These are phyloP conservation scores for Wallacemonas sp. DNA, from an alignment of 208 protist species.

Conservation along the genomic window DNA sequence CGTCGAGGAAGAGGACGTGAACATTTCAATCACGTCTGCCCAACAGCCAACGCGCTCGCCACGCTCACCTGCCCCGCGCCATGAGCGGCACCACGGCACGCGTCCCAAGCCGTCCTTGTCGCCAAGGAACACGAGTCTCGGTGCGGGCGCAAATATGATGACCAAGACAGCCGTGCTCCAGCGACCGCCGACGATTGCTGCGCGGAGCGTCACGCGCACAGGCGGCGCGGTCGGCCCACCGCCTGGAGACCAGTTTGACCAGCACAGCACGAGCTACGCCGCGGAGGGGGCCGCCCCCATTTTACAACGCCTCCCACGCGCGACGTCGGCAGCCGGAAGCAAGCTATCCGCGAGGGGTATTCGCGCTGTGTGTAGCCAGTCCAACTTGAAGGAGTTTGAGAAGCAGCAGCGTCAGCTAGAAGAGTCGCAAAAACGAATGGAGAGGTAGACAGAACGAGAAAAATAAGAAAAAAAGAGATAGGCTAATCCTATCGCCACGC, in stretches of 20 bases:
- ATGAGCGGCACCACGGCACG: too few species aligned
- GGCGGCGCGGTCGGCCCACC: not conserved
- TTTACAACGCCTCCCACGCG: not conserved
- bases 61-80: too few species aligned
- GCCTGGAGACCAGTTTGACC: not conserved
- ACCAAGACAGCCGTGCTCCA: constrained; percentile 13
- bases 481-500: too few species aligned
- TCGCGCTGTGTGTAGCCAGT: constrained; percentile 16
- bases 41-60: too few species aligned
- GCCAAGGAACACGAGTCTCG: constrained; percentile 4
- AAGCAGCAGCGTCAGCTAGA: constrained; percentile 15
- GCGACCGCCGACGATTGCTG: constrained; percentile 2
- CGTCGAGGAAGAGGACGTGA: not conserved
- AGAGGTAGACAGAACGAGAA: too few species aligned
- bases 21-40: too few species aligned
- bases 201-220: not conserved
- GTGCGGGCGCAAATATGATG: not conserved
- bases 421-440: constrained; percentile 4
- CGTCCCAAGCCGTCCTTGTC: not conserved
- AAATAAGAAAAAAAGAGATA: too few species aligned
- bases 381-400: constrained; percentile 19
- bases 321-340: not conserved
- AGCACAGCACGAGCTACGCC: constrained; percentile 11
- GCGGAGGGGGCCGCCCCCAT: not conserved
- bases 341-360: constrained; percentile 1